A percentile compares a stretch with the other conserved stretches of the same genome.
phyloP scores from a whole-genome alignment of 805 yeast species.

The Suhomyces sp. region DNA sequence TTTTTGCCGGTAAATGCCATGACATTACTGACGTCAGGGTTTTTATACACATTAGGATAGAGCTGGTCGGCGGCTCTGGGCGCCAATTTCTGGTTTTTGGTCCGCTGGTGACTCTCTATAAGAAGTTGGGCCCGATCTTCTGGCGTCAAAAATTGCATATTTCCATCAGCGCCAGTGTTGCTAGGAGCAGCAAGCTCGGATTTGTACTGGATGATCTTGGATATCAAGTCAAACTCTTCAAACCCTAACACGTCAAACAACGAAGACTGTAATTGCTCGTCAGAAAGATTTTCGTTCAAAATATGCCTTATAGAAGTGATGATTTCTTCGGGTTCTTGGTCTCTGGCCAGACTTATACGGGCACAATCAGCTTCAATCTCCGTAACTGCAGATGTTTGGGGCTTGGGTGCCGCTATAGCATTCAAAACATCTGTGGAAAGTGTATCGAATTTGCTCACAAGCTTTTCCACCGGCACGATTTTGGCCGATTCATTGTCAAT shows the following conservation, averaged over 20 bases:
- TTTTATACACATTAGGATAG: constrained; percentile 86
- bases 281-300: constrained; percentile 37
- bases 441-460: constrained; percentile 37
- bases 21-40: constrained; percentile 41
- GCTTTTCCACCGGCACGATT: constrained; percentile 23
- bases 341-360: constrained; percentile 31
- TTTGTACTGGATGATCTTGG: constrained; percentile 54
- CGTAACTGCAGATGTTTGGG: constrained; percentile 6
- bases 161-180: constrained; percentile 7
- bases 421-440: constrained; percentile 31
- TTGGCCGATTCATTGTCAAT: constrained; percentile 35
- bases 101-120: constrained; percentile 45
- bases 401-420: constrained; percentile 17
- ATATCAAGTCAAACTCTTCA: constrained; percentile 78
- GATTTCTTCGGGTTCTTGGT: constrained; percentile 31
- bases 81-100: constrained; percentile 48
- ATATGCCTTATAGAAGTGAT: constrained; percentile 28
- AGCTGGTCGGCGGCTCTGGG: constrained; percentile 46
- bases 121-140: constrained; percentile 56
- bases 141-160: constrained; percentile 41
- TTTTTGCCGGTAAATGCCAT: constrained; percentile 71
- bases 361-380: constrained; percentile 30
- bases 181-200: constrained; percentile 10
- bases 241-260: constrained; percentile 81
- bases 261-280: constrained; percentile 64